Evolutionary conservation across 2,329 filamentous ascomycete species (phyloP), one percentile per base, ranked within the genome.

Genomic region (Hypoxylon sp.): DNA sequence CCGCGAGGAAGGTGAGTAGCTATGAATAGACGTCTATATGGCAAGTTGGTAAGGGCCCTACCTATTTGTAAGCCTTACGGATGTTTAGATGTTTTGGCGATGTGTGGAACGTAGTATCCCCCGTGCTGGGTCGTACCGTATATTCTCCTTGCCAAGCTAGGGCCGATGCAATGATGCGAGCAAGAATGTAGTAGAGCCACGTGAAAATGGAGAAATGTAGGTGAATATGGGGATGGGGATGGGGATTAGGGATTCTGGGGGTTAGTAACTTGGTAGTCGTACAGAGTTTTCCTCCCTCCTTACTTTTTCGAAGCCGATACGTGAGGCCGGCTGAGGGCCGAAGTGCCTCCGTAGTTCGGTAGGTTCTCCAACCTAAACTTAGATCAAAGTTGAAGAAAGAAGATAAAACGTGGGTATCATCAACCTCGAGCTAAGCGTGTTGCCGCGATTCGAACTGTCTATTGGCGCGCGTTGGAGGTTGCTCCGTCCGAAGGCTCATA

Each of bases 271-370:
- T 56, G 38, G 9, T 56, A 19, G 52, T 3, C 38, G 25, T 43
- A 43, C 43, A 30, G 34, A 46, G 14, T 14, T 17, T 41, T 9
- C 36, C n/a, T 41, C 5, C 36, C 28, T 23, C 19, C 43, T 32
- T 14, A 9, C 5, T 1, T 32, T 41, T 30, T 41, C 25, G 32
- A 49, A 17, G 36, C 45, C 36, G 19, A 10, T 3, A 19, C 5
- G 23, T 23, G 30, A 58, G 17, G n/a, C 28, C 49, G 25, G 49
- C 38, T 41, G 28, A 48, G 17, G 48, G 6, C 38, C 58, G 49
- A 53, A 52, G 48, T 52, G 58, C 19, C 49, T 61, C 49, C 58
- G 41, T 45, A 10, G n/a, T 1, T 60, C 13, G 2, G 36, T 25
- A 21, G 36, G 36, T 34, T 25, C 10, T 34, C 23, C 25, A 25